Conservation (phyloP, 257 asterid species). For the Solanum arcanum region DNA sequence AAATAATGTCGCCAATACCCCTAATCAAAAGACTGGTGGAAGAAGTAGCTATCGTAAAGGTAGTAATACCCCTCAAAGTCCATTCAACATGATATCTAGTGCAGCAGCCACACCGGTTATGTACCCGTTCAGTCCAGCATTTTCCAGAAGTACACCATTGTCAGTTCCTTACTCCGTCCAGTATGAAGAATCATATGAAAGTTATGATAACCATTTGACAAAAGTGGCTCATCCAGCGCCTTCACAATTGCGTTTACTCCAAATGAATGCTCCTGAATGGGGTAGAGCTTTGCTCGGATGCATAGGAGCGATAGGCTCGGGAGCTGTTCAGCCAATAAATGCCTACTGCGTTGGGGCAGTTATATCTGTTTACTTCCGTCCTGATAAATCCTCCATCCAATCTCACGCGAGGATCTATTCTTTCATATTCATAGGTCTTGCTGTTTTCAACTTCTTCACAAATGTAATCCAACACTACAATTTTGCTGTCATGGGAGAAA, state of each 20-base stretch:
- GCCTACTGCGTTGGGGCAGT: constrained; percentile 61
- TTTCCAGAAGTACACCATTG: constrained; percentile 41
- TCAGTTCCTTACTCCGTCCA: constrained; percentile 60
- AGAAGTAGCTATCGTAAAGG: constrained; percentile 20
- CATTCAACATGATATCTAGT: constrained; percentile 48
- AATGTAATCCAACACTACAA: constrained; percentile 52
- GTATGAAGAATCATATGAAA: constrained; percentile 40
- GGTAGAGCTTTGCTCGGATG: constrained; percentile 51
- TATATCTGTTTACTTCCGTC: constrained; percentile 43
- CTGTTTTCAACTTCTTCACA: constrained; percentile 46
- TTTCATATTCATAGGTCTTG: constrained; percentile 34
- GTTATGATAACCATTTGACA: constrained; percentile 27
- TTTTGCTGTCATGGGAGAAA: constrained; percentile 55
- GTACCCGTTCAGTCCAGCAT: constrained; percentile 60
- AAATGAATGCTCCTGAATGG: constrained; percentile 65
- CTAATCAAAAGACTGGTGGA: constrained; percentile 15
- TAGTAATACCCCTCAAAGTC: constrained; percentile 32
- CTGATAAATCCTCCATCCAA: constrained; percentile 31
- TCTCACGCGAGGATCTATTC: constrained; percentile 42
- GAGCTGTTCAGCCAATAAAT: constrained; percentile 58
- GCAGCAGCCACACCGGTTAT: constrained; percentile 49
- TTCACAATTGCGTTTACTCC: constrained; percentile 51
- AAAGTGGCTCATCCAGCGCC: constrained; percentile 29
- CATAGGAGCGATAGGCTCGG: constrained; percentile 58
- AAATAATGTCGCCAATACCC: constrained; percentile 6